Conservation (phyloP, 345 rosid species). For the Odontarrhena argentea region DNA sequence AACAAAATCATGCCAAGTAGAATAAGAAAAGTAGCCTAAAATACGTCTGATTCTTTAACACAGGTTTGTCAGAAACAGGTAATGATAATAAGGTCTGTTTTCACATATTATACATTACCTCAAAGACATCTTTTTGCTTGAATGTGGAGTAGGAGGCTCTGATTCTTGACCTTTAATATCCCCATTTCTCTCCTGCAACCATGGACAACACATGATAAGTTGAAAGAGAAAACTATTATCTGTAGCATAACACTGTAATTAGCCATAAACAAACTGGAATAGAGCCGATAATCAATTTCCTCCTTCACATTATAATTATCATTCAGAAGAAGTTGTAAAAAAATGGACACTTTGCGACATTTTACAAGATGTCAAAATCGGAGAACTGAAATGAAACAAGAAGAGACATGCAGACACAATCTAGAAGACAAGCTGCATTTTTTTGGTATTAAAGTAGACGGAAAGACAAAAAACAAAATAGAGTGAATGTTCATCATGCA, state of each 20-base stretch:
- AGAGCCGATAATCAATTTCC: not conserved
- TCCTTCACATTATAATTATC: not conserved
- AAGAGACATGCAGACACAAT: too few relatives aligned
- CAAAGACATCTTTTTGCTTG: conserved; percentile 74
- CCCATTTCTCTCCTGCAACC: conserved; percentile 80
- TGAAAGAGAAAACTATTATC: conserved; percentile 9
- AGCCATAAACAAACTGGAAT: conserved; percentile 5
- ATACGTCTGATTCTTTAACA: not conserved
- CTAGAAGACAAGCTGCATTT: too few relatives aligned
- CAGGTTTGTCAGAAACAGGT: not conserved
- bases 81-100: too few relatives aligned
- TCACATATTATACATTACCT: conserved; percentile 54
- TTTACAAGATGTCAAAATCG: too few relatives aligned
- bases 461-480: too few relatives aligned
- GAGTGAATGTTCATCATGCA: not conserved
- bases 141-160: conserved; percentile 95
- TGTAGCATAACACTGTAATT: conserved; percentile 7
- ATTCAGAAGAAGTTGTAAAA: not conserved
- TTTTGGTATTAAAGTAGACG: too few relatives aligned
- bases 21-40: too few relatives aligned
- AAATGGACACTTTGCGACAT: conserved; percentile 7
- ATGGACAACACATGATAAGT: conserved; percentile 21
- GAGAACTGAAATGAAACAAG: too few relatives aligned
- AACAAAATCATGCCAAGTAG: conserved; percentile 18
- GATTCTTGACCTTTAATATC: conserved; percentile 82